Evolutionary conservation across 495 filamentous ascomycete species (phyloP).

Genomic region (Annulohypoxylon moriforme): DNA sequence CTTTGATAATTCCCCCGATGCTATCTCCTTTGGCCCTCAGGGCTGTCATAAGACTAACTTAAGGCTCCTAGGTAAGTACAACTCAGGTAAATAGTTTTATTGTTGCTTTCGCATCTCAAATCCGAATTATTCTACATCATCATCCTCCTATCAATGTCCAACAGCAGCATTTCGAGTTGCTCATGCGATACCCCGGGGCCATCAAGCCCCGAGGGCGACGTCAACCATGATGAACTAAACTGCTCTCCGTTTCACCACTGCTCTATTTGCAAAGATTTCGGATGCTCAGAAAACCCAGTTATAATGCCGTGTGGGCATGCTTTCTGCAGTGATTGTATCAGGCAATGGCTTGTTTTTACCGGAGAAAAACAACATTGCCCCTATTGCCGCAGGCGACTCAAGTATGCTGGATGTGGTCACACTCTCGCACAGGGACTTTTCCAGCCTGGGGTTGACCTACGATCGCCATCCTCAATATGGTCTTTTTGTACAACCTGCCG

Average conservation of each 20-base stretch:
- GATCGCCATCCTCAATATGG: not conserved
- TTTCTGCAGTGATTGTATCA: constrained; percentile 3
- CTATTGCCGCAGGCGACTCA: not conserved
- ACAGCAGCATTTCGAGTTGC: too few relatives aligned
- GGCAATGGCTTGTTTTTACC: not conserved
- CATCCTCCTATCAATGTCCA: too few relatives aligned
- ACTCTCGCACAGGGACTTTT: not conserved
- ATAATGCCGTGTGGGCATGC: not conserved
- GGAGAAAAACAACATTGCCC: not conserved
- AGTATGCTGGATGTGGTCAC: not conserved
- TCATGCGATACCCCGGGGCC: not conserved
- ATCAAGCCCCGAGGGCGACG: not conserved
- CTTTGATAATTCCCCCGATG: too few relatives aligned
- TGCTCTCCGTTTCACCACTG: not conserved
- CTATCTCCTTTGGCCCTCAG: too few relatives aligned
- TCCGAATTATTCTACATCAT: too few relatives aligned
- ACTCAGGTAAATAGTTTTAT: too few relatives aligned
- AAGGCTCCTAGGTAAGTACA: too few relatives aligned
- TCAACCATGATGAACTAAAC: not conserved
- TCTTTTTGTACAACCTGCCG: not conserved
- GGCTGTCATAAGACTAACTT: too few relatives aligned
- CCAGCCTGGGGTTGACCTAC: not conserved
- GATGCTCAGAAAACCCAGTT: too few relatives aligned
- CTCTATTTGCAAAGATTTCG: not conserved
- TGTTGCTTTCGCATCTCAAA: too few relatives aligned